Evolutionary conservation across 768 basidiomycete genomes (phyloP).

Genomic region (Rhodotorula graminis): DNA sequence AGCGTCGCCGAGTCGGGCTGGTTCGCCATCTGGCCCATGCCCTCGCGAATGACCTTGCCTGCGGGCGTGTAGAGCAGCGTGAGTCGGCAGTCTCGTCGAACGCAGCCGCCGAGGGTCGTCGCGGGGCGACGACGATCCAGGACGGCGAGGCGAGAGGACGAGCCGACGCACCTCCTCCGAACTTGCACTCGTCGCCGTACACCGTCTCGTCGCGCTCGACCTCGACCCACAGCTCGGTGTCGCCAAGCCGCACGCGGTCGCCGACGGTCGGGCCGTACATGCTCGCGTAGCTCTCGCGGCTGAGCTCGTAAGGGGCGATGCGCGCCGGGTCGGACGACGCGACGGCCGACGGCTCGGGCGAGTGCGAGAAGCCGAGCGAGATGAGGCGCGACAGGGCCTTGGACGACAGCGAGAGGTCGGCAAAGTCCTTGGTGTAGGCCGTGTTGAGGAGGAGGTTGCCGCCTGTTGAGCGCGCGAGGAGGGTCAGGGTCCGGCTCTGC

Average conservation of each 20-base stretch:
- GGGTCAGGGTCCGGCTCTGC: not conserved
- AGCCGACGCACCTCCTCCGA: conserved; percentile 72
- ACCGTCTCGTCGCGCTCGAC: conserved; percentile 83
- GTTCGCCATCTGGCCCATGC: conserved; percentile 89
- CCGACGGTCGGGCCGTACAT: conserved; percentile 96
- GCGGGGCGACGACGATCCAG: not conserved
- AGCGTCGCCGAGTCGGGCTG: conserved; percentile 63
- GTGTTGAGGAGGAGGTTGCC: conserved; percentile 57
- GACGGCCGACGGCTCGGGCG: not conserved
- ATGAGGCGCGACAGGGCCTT: conserved; percentile 48
- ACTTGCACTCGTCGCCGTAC: conserved; percentile 96
- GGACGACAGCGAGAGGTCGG: conserved; percentile 42
- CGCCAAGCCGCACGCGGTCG: conserved; percentile 80
- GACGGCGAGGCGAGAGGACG: too few relatives aligned
- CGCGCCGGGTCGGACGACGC: not conserved
- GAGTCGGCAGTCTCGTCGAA: too few relatives aligned
- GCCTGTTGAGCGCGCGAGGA: conserved; percentile 2
- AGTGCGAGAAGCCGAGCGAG: conserved; percentile 63
- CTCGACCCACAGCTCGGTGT: conserved; percentile 84
- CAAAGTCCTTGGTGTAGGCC: conserved; percentile 19
- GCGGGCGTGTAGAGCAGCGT: not conserved
- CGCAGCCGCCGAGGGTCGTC: too few relatives aligned
- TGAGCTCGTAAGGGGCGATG: conserved; percentile 47
- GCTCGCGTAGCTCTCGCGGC: conserved; percentile 70
- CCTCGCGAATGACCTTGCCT: conserved; percentile 93